Conservation (phyloP, 1,139 yeast species). For the Geotrichum europaeum region DNA sequence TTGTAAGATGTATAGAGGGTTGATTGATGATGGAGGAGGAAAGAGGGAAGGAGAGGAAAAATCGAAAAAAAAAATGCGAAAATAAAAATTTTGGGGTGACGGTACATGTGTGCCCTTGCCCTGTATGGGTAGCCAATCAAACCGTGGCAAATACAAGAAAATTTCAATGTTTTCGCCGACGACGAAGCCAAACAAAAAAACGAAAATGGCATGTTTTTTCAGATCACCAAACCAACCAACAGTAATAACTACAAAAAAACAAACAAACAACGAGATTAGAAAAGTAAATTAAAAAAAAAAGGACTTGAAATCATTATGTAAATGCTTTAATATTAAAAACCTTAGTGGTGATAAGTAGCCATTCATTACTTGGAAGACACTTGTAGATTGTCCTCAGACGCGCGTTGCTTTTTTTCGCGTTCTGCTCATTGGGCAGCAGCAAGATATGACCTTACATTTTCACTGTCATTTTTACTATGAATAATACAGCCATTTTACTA, state of each 20-base stretch:
- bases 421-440: not conserved
- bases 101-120: not conserved
- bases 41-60: constrained; percentile 4
- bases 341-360: not conserved
- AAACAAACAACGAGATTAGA: not conserved
- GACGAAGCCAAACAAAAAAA: not conserved
- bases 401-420: not conserved
- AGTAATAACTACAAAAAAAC: not conserved
- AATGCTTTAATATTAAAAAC: no score
- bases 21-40: not conserved
- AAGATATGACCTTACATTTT: not conserved
- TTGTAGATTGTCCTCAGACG: not conserved
- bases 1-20: constrained; percentile 19
- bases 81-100: not conserved
- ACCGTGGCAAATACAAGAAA: constrained; percentile 5
- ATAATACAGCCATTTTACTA: not conserved
- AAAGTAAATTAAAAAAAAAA: no score
- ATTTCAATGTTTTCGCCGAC: not conserved
- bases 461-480: not conserved
- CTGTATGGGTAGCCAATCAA: constrained; percentile 19
- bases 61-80: constrained; percentile 1
- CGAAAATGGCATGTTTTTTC: not conserved
- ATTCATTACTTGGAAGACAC: not conserved
- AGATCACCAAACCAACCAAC: not conserved
- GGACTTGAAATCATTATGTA: no score